Percentiles rank a stretch among this genome's conserved stretches.
phyloP scores from a whole-genome alignment of 2,329 filamentous ascomycete species.

The Monosporascus sp. region DNA sequence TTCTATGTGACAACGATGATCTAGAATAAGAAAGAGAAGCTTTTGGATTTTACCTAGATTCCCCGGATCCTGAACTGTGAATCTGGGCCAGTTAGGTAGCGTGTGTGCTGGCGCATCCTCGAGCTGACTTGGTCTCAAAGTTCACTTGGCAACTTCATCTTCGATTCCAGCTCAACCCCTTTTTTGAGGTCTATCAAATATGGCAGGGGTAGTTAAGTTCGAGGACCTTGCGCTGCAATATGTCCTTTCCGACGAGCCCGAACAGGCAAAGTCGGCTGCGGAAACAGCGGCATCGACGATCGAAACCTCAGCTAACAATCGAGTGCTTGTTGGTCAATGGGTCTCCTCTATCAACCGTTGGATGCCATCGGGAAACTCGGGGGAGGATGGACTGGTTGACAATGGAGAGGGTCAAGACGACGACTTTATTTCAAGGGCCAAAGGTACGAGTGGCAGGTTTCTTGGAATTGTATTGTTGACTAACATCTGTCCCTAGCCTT shows the following conservation, averaged over 20 bases:
- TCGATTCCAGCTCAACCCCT: background rate
- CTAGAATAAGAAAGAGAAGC: no score
- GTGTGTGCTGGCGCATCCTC: no score
- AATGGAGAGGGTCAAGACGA: conserved; percentile 22
- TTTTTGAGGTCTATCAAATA: background rate
- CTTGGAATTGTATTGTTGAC: background rate
- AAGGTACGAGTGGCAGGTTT: conserved; percentile 13
- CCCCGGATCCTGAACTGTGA: no score
- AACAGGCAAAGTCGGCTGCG: conserved; percentile 34
- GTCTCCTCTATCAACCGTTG: conserved; percentile 50
- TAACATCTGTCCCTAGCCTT: conserved; percentile 34
- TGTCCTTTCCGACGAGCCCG: conserved; percentile 46
- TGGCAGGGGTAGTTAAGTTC: conserved; percentile 30
- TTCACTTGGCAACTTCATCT: conserved; percentile 2
- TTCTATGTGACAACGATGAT: no score
- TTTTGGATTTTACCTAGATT: no score
- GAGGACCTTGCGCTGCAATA: conserved; percentile 49
- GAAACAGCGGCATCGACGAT: conserved; percentile 40
- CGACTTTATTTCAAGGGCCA: conserved; percentile 47
- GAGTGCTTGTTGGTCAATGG: conserved; percentile 47
- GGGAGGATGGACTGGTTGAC: conserved; percentile 29
- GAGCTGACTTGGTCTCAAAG: conserved; percentile 14
- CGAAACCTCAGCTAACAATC: conserved; percentile 35
- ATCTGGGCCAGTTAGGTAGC: no score
- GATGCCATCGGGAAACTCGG: conserved; percentile 36